phyloP scores from a whole-genome alignment of 2,329 filamentous ascomycete species.

The Akanthomyces lecanii region DNA sequence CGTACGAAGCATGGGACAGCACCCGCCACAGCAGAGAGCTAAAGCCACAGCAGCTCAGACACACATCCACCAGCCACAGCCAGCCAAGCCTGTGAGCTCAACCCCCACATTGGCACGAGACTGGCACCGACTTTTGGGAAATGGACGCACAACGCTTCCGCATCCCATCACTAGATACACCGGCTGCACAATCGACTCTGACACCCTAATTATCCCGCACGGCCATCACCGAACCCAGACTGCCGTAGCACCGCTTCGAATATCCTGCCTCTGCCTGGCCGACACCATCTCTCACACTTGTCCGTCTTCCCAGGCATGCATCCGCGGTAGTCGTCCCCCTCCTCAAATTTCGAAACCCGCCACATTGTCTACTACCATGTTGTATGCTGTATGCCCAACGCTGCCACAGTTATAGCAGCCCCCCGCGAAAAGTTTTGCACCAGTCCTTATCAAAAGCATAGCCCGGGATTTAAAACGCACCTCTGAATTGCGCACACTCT shows the following conservation, averaged over 20 bases:
- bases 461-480: neutral
- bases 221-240: neutral
- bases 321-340: slow-evolving; percentile 37
- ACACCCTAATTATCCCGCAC: neutral
- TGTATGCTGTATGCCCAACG: slow-evolving; percentile 38
- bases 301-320: slow-evolving; percentile 33
- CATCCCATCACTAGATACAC: slow-evolving; percentile 14
- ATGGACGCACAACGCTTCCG: slow-evolving; percentile 32
- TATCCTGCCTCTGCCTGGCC: slow-evolving; percentile 21
- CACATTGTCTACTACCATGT: slow-evolving; percentile 34
- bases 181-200: neutral
- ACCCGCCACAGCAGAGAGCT: slow-evolving; percentile 4
- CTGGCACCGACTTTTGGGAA: slow-evolving; percentile 40
- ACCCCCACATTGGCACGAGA: slow-evolving; percentile 37
- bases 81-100: neutral
- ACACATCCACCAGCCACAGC: slow-evolving; percentile 13
- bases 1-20: slow-evolving; percentile 2
- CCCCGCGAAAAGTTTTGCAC: slow-evolving; percentile 16
- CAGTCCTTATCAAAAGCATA: slow-evolving; percentile 5
- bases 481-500: slow-evolving; percentile 19
- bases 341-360: slow-evolving; percentile 21
- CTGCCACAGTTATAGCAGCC: slow-evolving; percentile 44
- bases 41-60: neutral
- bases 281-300: slow-evolving; percentile 19
- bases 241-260: slow-evolving; percentile 10